A percentile compares a stretch with the other conserved stretches of the same genome.
Evolutionary conservation across 1,139 yeast genomes (phyloP).

Genomic region (Magnusiomyces magnusii): DNA sequence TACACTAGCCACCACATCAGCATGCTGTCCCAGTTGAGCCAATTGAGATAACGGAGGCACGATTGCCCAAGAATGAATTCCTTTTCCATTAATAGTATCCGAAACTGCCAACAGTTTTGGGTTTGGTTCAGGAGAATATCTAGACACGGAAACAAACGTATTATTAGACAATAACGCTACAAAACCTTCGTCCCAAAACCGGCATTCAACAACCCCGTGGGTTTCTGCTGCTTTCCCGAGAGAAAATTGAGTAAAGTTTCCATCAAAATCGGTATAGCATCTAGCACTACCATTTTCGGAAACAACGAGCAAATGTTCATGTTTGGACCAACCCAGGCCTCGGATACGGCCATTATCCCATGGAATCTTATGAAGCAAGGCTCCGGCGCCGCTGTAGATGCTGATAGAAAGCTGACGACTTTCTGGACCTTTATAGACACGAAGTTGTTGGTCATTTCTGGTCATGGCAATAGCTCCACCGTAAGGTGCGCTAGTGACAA

Average conservation of each 20-base stretch:
- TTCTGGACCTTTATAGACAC: conserved; percentile 26
- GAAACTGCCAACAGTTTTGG: conserved; percentile 26
- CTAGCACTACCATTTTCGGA: conserved; percentile 55
- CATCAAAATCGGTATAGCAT: conserved; percentile 60
- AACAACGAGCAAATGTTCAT: conserved; percentile 58
- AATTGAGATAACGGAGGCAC: conserved; percentile 28
- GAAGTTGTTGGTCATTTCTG: conserved; percentile 23
- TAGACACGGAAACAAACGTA: conserved; percentile 33
- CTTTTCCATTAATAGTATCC: conserved; percentile 10
- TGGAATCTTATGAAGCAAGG: conserved; percentile 41
- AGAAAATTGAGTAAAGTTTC: conserved; percentile 50
- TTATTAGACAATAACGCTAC: conserved; percentile 33
- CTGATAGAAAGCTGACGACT: conserved; percentile 33
- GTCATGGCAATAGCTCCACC: conserved; percentile 38
- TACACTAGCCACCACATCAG: conserved; percentile 31
- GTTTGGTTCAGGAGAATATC: conserved; percentile 30
- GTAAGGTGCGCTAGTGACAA: conserved; percentile 38
- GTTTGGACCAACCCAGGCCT: conserved; percentile 47
- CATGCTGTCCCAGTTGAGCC: conserved; percentile 24
- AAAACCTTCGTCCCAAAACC: conserved; percentile 35
- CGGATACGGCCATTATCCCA: conserved; percentile 49
- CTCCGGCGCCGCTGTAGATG: conserved; percentile 50
- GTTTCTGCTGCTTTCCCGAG: conserved; percentile 36
- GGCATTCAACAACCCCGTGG: conserved; percentile 34
- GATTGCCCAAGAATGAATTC: conserved; percentile 31